Evolutionary conservation across 2,329 filamentous ascomycete species (phyloP).

Genomic region (Xylariales sp.): DNA sequence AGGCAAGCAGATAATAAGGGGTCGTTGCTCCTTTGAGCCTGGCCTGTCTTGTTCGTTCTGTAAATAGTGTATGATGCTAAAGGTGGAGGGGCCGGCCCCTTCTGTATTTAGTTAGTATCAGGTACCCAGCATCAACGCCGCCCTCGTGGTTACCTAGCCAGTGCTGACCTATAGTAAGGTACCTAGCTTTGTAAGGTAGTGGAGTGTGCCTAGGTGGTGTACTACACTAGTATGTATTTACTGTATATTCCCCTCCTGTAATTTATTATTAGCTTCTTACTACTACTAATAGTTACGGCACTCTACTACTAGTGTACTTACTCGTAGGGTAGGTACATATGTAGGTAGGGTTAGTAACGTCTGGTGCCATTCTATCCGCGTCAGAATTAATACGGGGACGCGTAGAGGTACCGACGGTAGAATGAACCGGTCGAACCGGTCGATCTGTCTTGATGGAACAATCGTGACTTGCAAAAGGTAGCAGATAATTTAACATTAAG

Average conservation of each 20-base stretch:
- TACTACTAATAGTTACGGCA: neutral
- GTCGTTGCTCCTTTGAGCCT: constrained; percentile 35
- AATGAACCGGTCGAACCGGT: neutral
- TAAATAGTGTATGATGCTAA: neutral
- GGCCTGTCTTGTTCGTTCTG: constrained; percentile 1
- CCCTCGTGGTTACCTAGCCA: neutral
- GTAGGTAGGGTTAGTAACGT: no score
- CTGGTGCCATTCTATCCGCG: constrained; percentile 14
- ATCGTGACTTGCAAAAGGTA: neutral
- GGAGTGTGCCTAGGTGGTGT: no score
- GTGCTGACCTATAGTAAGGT: no score
- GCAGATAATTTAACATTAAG: no score
- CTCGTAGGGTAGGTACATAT: no score
- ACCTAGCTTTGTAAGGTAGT: no score
- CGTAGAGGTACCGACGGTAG: constrained; percentile 2
- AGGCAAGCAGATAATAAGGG: constrained; percentile 29
- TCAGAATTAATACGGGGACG: constrained; percentile 38
- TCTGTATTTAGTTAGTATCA: constrained; percentile 8
- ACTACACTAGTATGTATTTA: no score
- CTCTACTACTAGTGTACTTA: neutral
- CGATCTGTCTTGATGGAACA: constrained; percentile 6
- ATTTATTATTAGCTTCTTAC: constrained; percentile 26
- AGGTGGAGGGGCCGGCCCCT: constrained; percentile 7
- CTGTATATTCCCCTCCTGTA: constrained; percentile 7
- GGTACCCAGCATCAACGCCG: constrained; percentile 12